Base-by-base conservation (phyloP, 2,329 filamentous ascomycete genomes). In the Acarospora socialis region DNA sequence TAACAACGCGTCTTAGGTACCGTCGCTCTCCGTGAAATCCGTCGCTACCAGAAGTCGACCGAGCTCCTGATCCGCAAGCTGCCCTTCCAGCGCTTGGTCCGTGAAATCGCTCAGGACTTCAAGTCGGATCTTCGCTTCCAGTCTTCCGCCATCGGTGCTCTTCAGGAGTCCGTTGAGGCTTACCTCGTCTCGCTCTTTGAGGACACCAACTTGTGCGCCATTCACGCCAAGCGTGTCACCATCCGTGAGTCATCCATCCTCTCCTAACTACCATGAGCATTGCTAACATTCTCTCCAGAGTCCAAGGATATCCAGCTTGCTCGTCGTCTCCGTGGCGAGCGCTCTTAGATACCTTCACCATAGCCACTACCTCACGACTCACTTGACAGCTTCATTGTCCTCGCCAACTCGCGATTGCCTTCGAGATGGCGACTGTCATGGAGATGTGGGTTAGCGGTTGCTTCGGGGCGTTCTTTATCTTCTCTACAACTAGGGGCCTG, bases 141-240 rank as follows among this genome's bases (percentile, higher is more conserved):
- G 70, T 92, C 83, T 15, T 93, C 87, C 28, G 90, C 90, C 59
- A 94, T 98, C 56, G 81, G 83, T 54, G 90, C 90, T 45, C 77
- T 98, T 23, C 87, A 98, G 68, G 90, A 98, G 71, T 93, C 90
- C 34, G 86, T 93, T 46, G 90, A 98, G 70, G 92, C 90, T 2
- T 95, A 94, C 67, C 80, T 98, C 52, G 86, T 95, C 63, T 92
- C 86, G 26, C 78, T 95, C 45, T 95, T 95, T 52, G 86, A 95
- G 65, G 87, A 95, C 59, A 94, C 87, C 66, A 95, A 95, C 70
- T 68, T 93, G 32, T 95, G 87, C 66, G 87, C 90, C 55, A 93
- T 95, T 61, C 90, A 95, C 66, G 87, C 90, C 65, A 95, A 95
- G 77, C 84, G 90, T 68, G 90, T 95, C 55, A 95, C 87, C 54